phyloP scores from a whole-genome alignment of 306 rosid genomes.

The Malus sylvestris region DNA sequence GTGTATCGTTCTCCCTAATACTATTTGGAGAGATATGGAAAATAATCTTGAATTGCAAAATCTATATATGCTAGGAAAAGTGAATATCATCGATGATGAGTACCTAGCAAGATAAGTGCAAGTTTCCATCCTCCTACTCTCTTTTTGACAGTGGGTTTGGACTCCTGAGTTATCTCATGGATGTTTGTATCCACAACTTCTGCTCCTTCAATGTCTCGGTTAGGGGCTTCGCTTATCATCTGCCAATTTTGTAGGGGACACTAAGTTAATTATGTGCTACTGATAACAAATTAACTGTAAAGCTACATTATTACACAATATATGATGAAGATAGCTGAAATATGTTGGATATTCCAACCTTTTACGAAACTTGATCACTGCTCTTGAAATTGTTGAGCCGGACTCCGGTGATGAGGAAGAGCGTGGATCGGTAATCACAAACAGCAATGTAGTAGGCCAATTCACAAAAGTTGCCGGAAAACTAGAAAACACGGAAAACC shows the following conservation, averaged over 20 bases:
- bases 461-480: slow-evolving; percentile 6
- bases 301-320: no score
- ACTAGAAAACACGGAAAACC: slow-evolving; percentile 9
- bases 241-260: not conserved
- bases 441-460: slow-evolving; percentile 13
- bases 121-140: slow-evolving; percentile 26
- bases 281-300: not conserved
- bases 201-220: not conserved
- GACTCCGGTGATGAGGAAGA: slow-evolving; percentile 43
- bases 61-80: not conserved
- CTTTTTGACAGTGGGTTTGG: not conserved
- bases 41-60: not conserved
- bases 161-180: not conserved
- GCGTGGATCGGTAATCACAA: slow-evolving; percentile 12
- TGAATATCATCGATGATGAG: not conserved
- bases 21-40: not conserved
- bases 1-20: not conserved
- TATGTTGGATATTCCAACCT: slow-evolving; percentile 22
- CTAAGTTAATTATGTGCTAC: not conserved
- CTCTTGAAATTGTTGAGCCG: slow-evolving; percentile 31
- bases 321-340: not conserved
- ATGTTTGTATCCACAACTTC: not conserved
- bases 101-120: slow-evolving; percentile 21
- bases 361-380: slow-evolving; percentile 60
- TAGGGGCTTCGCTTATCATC: slow-evolving; percentile 4